Evolutionary conservation across 2,329 filamentous ascomycete genomes (phyloP), one percentile per base, ranked within the genome.

Genomic region (Fusarium penzigii): DNA sequence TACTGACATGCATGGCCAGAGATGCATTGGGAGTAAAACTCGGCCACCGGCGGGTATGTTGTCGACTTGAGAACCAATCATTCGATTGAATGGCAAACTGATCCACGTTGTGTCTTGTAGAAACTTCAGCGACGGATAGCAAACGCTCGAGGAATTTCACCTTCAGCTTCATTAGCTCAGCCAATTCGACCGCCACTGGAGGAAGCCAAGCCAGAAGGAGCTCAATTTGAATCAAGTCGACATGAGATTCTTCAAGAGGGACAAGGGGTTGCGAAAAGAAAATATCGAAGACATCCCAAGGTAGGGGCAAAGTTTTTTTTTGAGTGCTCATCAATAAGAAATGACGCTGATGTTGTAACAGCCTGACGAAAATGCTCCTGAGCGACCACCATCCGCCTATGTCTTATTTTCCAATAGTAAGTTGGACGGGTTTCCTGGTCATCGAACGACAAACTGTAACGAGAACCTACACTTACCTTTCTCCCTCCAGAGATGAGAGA

Each of bases 41-140:
- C 51, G 90, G 90, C 20, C 89, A 94, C 70, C 81, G 90, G 67
- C 83, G 90, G 73, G 88, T 91, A 83, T n/a, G n/a, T n/a, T 65
- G 85, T 65, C 39, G 12, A 11, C 13, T 16, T 8, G 36, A 2
- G 20, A n/a, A 32, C 34, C 41, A 16, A 36, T 44, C 43, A 50
- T 46, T 43, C 17, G 38, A 39, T 12, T 38, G 6, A 32, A 11
- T 46, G 20, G 6, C 39, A 29, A 17, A 20, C 48, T 60, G 38
- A 60, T 20, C n/a, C 10, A 6, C 42, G 12, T 2, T 44, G 32
- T 16, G 11, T 5, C 29, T 20, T 42, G 40, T 54, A 91, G 87
- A 91, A 90, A 80, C 78, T 94, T n/a, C 90, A 94, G 74, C 79
- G 89, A 56, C 87, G 87, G 46, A 93, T 94, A 65, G 88, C 88